A percentile compares a stretch with the other conserved stretches of the same genome.
phyloP scores from a whole-genome alignment of 2,329 filamentous ascomycete genomes.

The Venturia asperata region DNA sequence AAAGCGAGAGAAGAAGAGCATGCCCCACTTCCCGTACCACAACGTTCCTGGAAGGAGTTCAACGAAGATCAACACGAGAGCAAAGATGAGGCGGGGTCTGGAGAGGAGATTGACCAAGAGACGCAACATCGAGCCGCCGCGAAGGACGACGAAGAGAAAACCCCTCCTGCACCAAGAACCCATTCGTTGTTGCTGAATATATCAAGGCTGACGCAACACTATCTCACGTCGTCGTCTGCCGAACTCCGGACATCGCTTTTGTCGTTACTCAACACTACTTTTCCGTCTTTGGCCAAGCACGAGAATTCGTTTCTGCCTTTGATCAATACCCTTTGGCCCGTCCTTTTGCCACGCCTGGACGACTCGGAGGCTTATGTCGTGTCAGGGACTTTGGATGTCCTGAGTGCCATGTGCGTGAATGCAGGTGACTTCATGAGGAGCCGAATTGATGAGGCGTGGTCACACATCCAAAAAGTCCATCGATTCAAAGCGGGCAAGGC shows the following conservation, averaged over 20 bases:
- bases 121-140: constrained; percentile 24
- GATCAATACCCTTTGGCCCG: constrained; percentile 85
- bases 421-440: constrained; percentile 76
- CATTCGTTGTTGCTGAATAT: constrained; percentile 79
- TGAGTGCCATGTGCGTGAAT: constrained; percentile 60
- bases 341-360: constrained; percentile 60
- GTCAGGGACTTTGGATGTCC: constrained; percentile 60
- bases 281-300: constrained; percentile 63
- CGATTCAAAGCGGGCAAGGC: constrained; percentile 19
- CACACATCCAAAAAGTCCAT: constrained; percentile 37
- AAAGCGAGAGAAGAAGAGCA: constrained; percentile 1
- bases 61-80: constrained; percentile 25
- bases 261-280: constrained; percentile 64
- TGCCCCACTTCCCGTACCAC: constrained; percentile 25
- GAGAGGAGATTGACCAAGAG: not conserved
- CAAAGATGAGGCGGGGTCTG: constrained; percentile 27
- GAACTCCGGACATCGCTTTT: constrained; percentile 72
- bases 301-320: constrained; percentile 82
- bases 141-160: constrained; percentile 46
- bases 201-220: constrained; percentile 76
- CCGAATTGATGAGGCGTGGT: constrained; percentile 69
- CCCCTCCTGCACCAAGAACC: constrained; percentile 63
- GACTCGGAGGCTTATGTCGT: constrained; percentile 63
- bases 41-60: constrained; percentile 30
- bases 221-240: constrained; percentile 78